A percentile compares a stretch with the other conserved stretches of the same genome.
phyloP scores from a whole-genome alignment of 495 filamentous ascomycete genomes.

The Pseudevernia furfuracea region DNA sequence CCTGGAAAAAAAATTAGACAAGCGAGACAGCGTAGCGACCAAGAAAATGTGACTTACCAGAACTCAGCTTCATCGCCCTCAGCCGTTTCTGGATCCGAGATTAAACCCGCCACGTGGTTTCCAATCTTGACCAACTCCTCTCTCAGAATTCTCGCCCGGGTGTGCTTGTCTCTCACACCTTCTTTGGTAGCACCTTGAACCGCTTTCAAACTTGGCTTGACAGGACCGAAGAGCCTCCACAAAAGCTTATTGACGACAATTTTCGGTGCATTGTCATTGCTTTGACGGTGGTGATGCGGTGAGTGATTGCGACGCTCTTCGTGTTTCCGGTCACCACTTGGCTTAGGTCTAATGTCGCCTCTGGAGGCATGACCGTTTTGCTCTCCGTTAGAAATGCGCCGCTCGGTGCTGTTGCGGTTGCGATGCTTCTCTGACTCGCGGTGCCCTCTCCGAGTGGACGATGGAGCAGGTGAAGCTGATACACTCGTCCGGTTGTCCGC shows the following conservation, averaged over 20 bases:
- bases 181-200: slow-evolving; percentile 57
- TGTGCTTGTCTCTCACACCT: slow-evolving; percentile 51
- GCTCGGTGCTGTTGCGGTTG: slow-evolving; percentile 41
- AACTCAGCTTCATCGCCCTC: slow-evolving; percentile 36
- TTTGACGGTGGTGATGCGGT: slow-evolving; percentile 29
- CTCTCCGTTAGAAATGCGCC: slow-evolving; percentile 30
- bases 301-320: slow-evolving; percentile 34
- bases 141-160: slow-evolving; percentile 48
- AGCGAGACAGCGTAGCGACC: background rate
- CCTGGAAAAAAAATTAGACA: slow-evolving; percentile 28
- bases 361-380: slow-evolving; percentile 38
- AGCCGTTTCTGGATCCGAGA: slow-evolving; percentile 22
- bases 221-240: slow-evolving; percentile 51
- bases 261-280: slow-evolving; percentile 19
- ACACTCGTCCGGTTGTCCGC: slow-evolving; percentile 37
- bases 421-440: slow-evolving; percentile 46
- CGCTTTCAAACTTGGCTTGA: slow-evolving; percentile 49
- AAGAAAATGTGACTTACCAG: slow-evolving; percentile 36
- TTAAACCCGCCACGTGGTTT: slow-evolving; percentile 38
- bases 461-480: slow-evolving; percentile 49
- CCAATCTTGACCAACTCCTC: slow-evolving; percentile 44
- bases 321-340: slow-evolving; percentile 30
- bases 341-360: slow-evolving; percentile 39
- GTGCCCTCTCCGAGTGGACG: slow-evolving; percentile 39
- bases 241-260: slow-evolving; percentile 48